Base-by-base conservation (phyloP, 2,329 filamentous ascomycete species). In the Pleomassaria siparia region DNA sequence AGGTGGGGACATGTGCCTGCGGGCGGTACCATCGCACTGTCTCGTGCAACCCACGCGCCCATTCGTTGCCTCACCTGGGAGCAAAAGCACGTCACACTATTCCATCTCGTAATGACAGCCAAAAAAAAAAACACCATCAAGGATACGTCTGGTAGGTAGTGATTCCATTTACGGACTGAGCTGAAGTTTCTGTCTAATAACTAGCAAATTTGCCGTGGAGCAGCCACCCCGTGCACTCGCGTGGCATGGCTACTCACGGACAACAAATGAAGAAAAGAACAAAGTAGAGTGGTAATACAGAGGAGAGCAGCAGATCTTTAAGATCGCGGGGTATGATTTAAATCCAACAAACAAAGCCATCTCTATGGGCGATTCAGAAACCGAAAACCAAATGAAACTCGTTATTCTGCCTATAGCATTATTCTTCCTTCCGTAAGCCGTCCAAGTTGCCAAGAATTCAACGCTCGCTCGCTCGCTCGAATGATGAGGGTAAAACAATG, bases 321-420 rank as follows among this genome's bases (percentile, higher is more conserved):
- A 47, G 54, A 62, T 60, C 60, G 63, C 62, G 63, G 64, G 67
- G 67, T 67, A 67, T 67, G 58, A 47, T 47, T 47, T 60, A 58
- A 60, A 56, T 62, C 56, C 54, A 55, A 60, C 59, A 64, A 63
- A 58, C 46, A 51, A 61, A 63, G 47, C 41, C 18, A 54, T 54
- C 52, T 53, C 53, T 53, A 63, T 59, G 50, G 44, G 47, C 46
- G 21, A 26, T 39, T 43, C 35, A 50, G 37, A 50, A 51, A 41
- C 33, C 33, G 33, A 50, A 50, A 29, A 49, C 12, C 46, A 47
- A 56, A 59, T 55, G 54, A 58, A 63, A 62, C 58, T 67, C 63
- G 59, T 68, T 44, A 64, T 53, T 55, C 10, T 21, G 55, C 54
- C 50, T 43, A 46, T 49, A 51, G 55, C 56, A 58, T 62, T 60